Evolutionary conservation across 768 basidiomycete genomes (phyloP).

Genomic region (Neoboletus magnificus): DNA sequence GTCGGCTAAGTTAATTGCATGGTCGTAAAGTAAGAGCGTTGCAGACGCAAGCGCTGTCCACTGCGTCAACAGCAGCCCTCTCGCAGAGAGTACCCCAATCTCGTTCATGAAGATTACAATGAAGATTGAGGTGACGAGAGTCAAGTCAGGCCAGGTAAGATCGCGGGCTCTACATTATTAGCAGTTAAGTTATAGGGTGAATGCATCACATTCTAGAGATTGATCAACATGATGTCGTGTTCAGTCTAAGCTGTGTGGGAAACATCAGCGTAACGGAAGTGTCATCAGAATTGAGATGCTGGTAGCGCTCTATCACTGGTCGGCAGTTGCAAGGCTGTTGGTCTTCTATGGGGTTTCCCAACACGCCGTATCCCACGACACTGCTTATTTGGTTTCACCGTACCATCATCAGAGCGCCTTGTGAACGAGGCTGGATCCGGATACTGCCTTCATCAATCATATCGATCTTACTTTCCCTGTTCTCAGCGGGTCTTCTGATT

Average conservation of each 20-base stretch:
- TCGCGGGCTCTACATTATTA: background rate
- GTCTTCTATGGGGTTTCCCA: background rate
- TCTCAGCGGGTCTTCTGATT: background rate
- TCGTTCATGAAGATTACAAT: background rate
- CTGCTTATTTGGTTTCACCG: background rate
- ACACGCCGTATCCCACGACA: background rate
- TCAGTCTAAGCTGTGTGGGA: background rate
- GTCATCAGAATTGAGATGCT: background rate
- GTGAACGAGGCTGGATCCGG: background rate
- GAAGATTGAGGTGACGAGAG: background rate
- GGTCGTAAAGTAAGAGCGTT: constrained; percentile 13
- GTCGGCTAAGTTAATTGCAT: constrained; percentile 1
- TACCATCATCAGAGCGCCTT: background rate
- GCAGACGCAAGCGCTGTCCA: background rate
- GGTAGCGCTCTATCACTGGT: background rate
- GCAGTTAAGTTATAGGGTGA: background rate
- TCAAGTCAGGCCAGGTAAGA: background rate
- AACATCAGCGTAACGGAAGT: background rate
- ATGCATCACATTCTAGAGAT: background rate
- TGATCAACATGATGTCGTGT: background rate
- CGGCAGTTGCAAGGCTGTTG: background rate
- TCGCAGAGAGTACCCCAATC: background rate
- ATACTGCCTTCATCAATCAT: background rate
- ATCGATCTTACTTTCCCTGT: background rate
- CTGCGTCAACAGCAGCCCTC: background rate